phyloP scores from a whole-genome alignment of 208 protist genomes.

The Herpetomonas samuelpessoai region DNA sequence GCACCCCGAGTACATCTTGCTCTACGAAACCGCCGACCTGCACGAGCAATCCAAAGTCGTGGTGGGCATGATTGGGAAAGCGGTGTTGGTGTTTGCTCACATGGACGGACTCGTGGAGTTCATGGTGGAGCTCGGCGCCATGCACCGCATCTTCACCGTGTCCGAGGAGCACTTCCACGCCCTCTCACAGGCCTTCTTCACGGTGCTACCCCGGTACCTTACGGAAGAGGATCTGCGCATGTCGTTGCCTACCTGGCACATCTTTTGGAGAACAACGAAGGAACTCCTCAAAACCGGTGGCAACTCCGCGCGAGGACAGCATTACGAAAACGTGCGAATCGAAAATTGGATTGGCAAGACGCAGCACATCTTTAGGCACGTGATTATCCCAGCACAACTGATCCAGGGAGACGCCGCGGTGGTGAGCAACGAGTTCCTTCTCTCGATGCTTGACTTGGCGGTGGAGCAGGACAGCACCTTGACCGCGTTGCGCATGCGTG shows the following conservation, averaged over 20 bases:
- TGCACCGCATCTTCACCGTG: slow-evolving; percentile 19
- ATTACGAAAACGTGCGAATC: too few relatives aligned
- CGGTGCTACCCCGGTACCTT: slow-evolving; percentile 7
- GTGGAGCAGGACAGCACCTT: too few relatives aligned
- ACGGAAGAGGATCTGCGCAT: not conserved
- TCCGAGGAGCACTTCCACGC: slow-evolving; percentile 11
- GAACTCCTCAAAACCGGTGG: too few relatives aligned
- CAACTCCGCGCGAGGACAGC: too few relatives aligned
- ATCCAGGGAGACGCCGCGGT: too few relatives aligned
- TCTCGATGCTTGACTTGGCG: too few relatives aligned
- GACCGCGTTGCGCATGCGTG: too few relatives aligned
- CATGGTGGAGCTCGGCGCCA: slow-evolving; percentile 24
- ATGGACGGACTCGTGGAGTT: slow-evolving; percentile 17
- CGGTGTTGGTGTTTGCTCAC: slow-evolving; percentile 15
- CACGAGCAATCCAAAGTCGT: slow-evolving; percentile 8
- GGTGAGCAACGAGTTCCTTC: too few relatives aligned
- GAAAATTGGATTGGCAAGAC: too few relatives aligned
- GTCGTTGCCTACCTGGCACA: slow-evolving; percentile 11
- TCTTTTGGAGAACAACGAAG: slow-evolving; percentile 17
- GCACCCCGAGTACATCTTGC: slow-evolving; percentile 6
- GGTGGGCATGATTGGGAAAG: slow-evolving; percentile 24
- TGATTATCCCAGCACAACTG: too few relatives aligned
- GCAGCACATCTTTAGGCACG: too few relatives aligned
- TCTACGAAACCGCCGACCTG: slow-evolving; percentile 9
- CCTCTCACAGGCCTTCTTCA: slow-evolving; percentile 16